Conservation (phyloP, 73 alveolate genomes). For the Stentor roeselii region DNA sequence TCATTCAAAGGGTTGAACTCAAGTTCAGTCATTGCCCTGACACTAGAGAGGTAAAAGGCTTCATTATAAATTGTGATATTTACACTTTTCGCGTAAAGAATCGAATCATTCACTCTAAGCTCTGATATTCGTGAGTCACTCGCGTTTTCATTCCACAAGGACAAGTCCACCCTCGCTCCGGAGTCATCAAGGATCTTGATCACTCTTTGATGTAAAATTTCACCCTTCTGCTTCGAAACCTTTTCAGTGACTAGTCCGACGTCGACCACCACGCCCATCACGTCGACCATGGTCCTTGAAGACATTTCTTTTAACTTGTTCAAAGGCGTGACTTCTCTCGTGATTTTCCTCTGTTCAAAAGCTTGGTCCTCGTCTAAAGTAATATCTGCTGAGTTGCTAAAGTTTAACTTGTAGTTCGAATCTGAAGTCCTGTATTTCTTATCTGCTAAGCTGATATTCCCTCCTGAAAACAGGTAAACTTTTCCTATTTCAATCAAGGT, state of each 20-base stretch:
- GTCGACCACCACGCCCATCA: not conserved
- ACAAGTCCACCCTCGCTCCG: not conserved
- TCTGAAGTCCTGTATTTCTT: not conserved
- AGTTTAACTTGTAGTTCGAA: not conserved
- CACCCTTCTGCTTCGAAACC: not conserved
- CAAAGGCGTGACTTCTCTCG: not conserved
- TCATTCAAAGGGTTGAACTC: not conserved
- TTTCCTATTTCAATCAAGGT: not conserved
- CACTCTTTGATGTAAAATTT: not conserved
- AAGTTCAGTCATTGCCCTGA: not conserved
- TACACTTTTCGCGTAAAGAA: not conserved
- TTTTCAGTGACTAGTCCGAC: not conserved
- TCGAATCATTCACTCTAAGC: not conserved
- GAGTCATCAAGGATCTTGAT: not conserved
- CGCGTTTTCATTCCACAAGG: not conserved
- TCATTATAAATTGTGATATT: not conserved
- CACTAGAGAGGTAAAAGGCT: not conserved
- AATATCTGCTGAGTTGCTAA: not conserved
- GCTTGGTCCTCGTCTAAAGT: not conserved
- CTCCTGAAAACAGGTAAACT: not conserved
- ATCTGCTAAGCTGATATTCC: not conserved
- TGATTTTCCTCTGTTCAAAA: not conserved
- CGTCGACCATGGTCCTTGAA: not conserved
- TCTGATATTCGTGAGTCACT: not conserved
- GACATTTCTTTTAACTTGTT: not conserved